Conservation (phyloP, 208 protist genomes). For the Acanthamoeba castellanii region DNA sequence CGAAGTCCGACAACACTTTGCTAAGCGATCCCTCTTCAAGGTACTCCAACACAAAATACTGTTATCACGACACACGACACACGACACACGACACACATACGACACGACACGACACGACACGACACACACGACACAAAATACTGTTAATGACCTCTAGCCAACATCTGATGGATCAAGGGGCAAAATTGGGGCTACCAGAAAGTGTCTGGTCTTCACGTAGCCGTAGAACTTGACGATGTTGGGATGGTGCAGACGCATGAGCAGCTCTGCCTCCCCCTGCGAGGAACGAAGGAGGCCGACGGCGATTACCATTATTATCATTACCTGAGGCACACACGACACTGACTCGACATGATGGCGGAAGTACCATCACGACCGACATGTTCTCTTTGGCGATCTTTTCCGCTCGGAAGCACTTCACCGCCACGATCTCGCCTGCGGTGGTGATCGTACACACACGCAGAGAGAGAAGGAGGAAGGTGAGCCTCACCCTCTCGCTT, state of each 20-base stretch:
- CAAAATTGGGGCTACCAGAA: constrained; percentile 72
- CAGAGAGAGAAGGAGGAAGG: not conserved
- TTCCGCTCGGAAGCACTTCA: constrained; percentile 86
- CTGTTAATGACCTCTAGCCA: no score
- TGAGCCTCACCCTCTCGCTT: not conserved
- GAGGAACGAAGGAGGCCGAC: not conserved
- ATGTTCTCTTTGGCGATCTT: constrained; percentile 83
- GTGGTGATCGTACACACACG: not conserved
- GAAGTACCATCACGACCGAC: constrained; percentile 75
- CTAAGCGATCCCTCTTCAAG: constrained; percentile 93
- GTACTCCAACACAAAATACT: constrained; percentile 93
- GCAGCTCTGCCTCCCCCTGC: constrained; percentile 87
- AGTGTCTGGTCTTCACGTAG: constrained; percentile 85
- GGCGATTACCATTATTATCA: not conserved
- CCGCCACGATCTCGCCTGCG: constrained; percentile 87
- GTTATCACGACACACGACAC: no score
- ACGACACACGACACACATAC: not conserved
- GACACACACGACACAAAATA: no score
- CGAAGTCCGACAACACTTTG: constrained; percentile 92
- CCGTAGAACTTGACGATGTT: constrained; percentile 93
- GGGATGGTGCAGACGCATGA: constrained; percentile 89
- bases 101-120: not conserved
- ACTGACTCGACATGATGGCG: not conserved
- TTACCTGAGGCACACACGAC: not conserved
- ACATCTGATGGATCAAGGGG: not conserved